A percentile compares a stretch with the other conserved stretches of the same genome.
These are phyloP conservation scores for Camillea tinctor DNA, from an alignment of 2,329 filamentous ascomycete species.

Conservation along the genomic window DNA sequence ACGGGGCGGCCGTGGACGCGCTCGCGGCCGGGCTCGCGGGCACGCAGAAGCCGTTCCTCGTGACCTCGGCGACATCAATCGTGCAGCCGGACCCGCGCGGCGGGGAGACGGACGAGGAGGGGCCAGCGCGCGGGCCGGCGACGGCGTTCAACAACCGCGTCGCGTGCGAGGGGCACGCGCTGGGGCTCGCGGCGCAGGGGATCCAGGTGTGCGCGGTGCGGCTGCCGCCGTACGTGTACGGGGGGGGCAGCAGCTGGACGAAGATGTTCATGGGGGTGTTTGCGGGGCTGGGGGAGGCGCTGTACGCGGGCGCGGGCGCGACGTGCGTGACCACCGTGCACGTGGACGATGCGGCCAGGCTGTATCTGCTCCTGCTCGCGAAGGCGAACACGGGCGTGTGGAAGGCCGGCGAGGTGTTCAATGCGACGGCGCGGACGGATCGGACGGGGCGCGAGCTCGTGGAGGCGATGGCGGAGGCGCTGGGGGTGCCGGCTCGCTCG, in stretches of 20 bases:
- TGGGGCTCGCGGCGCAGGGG: conserved; percentile 28
- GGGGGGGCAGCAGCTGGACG: conserved; percentile 39
- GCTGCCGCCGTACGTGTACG: conserved; percentile 45
- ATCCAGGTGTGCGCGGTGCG: conserved; percentile 38
- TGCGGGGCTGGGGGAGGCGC: conserved; percentile 27
- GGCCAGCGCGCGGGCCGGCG: conserved; percentile 17
- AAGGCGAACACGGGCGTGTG: too few relatives aligned
- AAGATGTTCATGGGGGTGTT: conserved; percentile 33
- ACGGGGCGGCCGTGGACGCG: conserved; percentile 38
- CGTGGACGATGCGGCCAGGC: conserved; percentile 42
- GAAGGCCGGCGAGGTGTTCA: conserved; percentile 35
- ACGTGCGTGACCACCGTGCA: conserved; percentile 35
- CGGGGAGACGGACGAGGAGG: conserved; percentile 29
- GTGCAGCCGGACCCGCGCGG: conserved; percentile 26
- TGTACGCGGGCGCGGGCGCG: conserved; percentile 32
- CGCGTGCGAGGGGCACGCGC: conserved; percentile 32
- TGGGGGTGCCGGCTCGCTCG: conserved; percentile 23
- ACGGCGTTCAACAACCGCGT: conserved; percentile 29
- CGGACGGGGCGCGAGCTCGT: conserved; percentile 32
- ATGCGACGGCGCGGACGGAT: conserved; percentile 31
- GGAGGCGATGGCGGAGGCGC: conserved; percentile 22
- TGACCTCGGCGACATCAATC: conserved; percentile 34
- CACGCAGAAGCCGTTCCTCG: conserved; percentile 36
- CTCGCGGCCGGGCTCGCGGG: conserved; percentile 35
- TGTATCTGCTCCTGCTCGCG: conserved; percentile 41